phyloP scores from a whole-genome alignment of 2,329 filamentous ascomycete species.

The Kalmusia sp. region DNA sequence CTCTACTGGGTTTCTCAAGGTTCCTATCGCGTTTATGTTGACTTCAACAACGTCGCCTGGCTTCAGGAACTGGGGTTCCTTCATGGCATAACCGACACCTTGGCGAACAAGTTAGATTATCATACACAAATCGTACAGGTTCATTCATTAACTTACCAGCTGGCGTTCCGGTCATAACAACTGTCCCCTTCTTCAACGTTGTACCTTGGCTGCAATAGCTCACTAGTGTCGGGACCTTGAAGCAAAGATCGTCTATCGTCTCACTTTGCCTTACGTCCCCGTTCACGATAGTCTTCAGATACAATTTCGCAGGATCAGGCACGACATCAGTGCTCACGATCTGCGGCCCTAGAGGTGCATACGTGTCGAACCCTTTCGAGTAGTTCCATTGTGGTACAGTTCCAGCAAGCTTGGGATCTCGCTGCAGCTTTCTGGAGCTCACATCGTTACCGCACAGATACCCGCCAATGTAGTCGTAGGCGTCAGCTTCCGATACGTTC shows the following conservation, averaged over 20 bases:
- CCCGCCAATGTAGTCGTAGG: constrained; percentile 59
- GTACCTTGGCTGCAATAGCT: constrained; percentile 55
- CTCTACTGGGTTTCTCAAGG: constrained; percentile 40
- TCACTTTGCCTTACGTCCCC: constrained; percentile 57
- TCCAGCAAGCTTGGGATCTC: constrained; percentile 57
- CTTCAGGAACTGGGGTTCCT: constrained; percentile 43
- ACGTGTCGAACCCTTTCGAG: constrained; percentile 65
- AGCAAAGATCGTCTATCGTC: constrained; percentile 57
- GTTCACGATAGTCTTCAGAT: constrained; percentile 57
- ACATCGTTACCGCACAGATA: constrained; percentile 65
- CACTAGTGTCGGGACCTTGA: constrained; percentile 55
- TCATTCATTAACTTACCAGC: constrained; percentile 11
- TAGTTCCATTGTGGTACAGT: constrained; percentile 65
- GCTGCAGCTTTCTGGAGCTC: constrained; percentile 60
- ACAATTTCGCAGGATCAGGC: constrained; percentile 52
- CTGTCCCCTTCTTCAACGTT: constrained; percentile 55
- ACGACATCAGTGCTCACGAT: constrained; percentile 55
- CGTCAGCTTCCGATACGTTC: constrained; percentile 54
- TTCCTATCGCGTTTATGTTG: constrained; percentile 36
- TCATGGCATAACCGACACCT: constrained; percentile 52
- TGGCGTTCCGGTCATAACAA: constrained; percentile 60
- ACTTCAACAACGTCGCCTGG: constrained; percentile 45
- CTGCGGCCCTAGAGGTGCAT: constrained; percentile 60
- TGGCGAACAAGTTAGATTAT: constrained; percentile 10
- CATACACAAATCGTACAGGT: background rate